phyloP scores from a whole-genome alignment of 306 rosid genomes.

The Glycine latifolia region DNA sequence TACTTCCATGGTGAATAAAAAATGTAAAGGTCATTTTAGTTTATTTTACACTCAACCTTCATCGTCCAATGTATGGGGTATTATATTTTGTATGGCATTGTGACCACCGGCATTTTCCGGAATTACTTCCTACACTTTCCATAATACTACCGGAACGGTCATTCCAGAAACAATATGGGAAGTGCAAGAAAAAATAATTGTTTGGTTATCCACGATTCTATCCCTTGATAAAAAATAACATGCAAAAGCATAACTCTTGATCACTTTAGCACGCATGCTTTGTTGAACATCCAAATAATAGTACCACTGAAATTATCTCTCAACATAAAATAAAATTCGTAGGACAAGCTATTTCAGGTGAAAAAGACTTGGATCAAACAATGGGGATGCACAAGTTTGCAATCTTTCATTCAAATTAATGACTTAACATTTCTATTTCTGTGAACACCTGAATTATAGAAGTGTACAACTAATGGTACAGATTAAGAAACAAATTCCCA shows the following conservation, averaged over 20 bases:
- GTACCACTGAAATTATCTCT: not conserved
- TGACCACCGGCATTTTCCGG: not conserved
- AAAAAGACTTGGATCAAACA: constrained; percentile 1
- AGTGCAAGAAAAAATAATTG: not conserved
- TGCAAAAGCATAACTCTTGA: not conserved
- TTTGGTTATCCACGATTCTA: not conserved
- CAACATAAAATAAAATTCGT: not conserved
- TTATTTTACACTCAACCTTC: not conserved
- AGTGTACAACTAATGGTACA: constrained; percentile 47
- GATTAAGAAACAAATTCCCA: constrained; percentile 41
- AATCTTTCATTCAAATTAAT: constrained; percentile 37
- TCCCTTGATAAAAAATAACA: not conserved
- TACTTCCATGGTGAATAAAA: not conserved
- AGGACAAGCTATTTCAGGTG: constrained; percentile 14
- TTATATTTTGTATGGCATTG: not conserved
- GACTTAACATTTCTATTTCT: constrained; percentile 36
- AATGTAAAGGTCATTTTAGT: not conserved
- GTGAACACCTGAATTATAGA: constrained; percentile 30
- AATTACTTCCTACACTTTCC: no score
- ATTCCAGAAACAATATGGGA: no score
- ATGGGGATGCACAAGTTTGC: constrained; percentile 9
- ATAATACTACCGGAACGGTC: no score
- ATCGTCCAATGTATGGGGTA: not conserved
- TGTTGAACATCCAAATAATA: not conserved
- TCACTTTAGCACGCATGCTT: not conserved